phyloP scores from a whole-genome alignment of 202 grass and related monocot species.

The Carex arenaria region DNA sequence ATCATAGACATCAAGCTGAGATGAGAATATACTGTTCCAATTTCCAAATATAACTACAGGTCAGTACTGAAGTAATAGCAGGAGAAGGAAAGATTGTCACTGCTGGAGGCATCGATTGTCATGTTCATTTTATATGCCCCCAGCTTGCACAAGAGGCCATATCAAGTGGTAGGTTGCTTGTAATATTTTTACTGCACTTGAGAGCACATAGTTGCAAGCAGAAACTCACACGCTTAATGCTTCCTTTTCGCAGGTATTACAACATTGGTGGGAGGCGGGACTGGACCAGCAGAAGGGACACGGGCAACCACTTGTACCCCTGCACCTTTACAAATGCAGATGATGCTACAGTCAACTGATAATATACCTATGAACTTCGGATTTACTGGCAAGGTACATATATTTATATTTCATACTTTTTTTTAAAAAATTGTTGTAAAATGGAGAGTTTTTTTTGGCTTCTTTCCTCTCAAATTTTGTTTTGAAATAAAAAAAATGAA shows the following conservation, averaged over 20 bases:
- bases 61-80: slow-evolving; percentile 93
- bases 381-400: slow-evolving; percentile 84
- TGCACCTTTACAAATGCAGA: slow-evolving; percentile 76
- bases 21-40: neutral
- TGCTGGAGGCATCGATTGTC: slow-evolving; percentile 95
- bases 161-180: slow-evolving; percentile 66
- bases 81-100: slow-evolving; percentile 92
- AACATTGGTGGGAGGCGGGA: slow-evolving; percentile 92
- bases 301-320: slow-evolving; percentile 97
- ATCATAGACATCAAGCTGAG: neutral
- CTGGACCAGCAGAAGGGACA: slow-evolving; percentile 95
- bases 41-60: slow-evolving; percentile 39
- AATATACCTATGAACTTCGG: slow-evolving; percentile 85
- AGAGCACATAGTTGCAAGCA: neutral
- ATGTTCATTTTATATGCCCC: slow-evolving; percentile 98
- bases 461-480: neutral
- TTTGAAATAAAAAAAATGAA: neutral
- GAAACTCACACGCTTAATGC: slow-evolving; percentile 6
- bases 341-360: slow-evolving; percentile 96
- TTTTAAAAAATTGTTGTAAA: neutral
- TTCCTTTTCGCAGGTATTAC: slow-evolving; percentile 66
- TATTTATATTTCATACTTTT: neutral
- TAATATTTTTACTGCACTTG: slow-evolving; percentile 5
- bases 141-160: slow-evolving; percentile 78
- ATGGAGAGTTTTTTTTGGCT: neutral